Conservation (phyloP, 192 early-diverging fungal genomes). For the Gaertneriomyces semiglobifer region DNA sequence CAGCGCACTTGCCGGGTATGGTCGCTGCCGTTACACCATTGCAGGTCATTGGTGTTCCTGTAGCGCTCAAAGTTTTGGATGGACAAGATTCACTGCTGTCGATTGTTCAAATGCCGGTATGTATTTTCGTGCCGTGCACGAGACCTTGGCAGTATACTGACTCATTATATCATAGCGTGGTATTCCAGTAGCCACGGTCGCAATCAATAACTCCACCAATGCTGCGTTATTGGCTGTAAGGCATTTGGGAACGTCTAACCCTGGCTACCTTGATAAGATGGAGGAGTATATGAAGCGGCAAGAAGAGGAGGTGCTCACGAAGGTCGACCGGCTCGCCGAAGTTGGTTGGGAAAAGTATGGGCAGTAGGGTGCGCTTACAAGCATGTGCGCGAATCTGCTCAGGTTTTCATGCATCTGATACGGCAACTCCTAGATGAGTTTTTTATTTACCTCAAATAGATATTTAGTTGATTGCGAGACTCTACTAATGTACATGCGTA, state of each 20-base stretch:
- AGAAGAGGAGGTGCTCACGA: slow-evolving; percentile 83
- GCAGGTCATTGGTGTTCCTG: slow-evolving; percentile 96
- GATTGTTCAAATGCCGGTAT: slow-evolving; percentile 99
- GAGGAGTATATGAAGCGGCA: slow-evolving; percentile 71
- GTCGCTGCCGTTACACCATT: slow-evolving; percentile 96
- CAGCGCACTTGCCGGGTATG: slow-evolving; percentile 99
- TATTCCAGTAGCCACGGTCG: slow-evolving; percentile 97
- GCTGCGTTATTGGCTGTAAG: slow-evolving; percentile 91
- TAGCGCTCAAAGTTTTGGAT: slow-evolving; percentile 86
- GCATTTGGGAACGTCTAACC: slow-evolving; percentile 78
- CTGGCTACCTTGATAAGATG: slow-evolving; percentile 75
- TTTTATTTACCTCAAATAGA: too few species aligned
- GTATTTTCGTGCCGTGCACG: slow-evolving; percentile 17
- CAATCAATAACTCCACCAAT: slow-evolving; percentile 97
- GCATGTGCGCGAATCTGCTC: too few species aligned
- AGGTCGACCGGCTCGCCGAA: slow-evolving; percentile 75
- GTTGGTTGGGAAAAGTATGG: slow-evolving; percentile 82
- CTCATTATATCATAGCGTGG: slow-evolving; percentile 66
- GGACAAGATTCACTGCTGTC: slow-evolving; percentile 96
- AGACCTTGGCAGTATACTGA: not conserved
- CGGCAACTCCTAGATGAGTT: too few species aligned
- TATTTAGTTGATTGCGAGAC: too few species aligned
- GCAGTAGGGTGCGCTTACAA: not conserved
- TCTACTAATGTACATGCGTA: too few species aligned
- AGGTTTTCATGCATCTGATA: too few species aligned